These are phyloP conservation scores for Udeniomyces megalosporus DNA, from an alignment of 768 basidiomycete species.

Conservation along the genomic window DNA sequence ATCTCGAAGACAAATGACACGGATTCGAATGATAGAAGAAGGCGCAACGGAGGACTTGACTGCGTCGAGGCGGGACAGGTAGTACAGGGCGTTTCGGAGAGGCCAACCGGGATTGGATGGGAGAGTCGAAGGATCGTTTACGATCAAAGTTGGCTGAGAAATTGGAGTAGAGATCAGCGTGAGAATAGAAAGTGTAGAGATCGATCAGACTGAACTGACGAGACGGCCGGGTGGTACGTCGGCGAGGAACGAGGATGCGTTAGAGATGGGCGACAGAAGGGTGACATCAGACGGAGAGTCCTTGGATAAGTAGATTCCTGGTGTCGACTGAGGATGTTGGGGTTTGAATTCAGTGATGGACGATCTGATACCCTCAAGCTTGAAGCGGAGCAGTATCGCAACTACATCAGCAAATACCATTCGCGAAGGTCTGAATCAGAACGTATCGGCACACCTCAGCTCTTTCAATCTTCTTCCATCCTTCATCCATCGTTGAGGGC, in stretches of 20 bases:
- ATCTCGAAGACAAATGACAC: conserved; percentile 65
- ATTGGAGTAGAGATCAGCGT: not conserved
- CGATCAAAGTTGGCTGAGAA: conserved; percentile 34
- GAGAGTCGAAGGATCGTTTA: conserved; percentile 72
- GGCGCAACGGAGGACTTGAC: conserved; percentile 3
- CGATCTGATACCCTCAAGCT: too few species aligned
- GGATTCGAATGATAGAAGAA: conserved; percentile 27
- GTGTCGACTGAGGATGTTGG: not conserved
- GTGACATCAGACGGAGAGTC: not conserved
- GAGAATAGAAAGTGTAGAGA: too few species aligned
- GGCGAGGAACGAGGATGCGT: too few species aligned
- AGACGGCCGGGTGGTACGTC: too few species aligned
- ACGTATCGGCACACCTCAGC: conserved; percentile 23
- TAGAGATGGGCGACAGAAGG: not conserved
- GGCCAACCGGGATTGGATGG: conserved; percentile 73
- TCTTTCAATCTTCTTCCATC: conserved; percentile 26
- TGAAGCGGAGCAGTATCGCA: too few species aligned
- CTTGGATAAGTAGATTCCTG: not conserved
- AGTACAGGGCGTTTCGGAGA: conserved; percentile 75
- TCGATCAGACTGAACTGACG: too few species aligned
- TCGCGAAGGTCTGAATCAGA: too few species aligned
- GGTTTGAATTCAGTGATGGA: not conserved
- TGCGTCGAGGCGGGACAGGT: conserved; percentile 49
- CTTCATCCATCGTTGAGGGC: too few species aligned
- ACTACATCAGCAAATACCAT: too few species aligned